Base-by-base conservation (phyloP, 1,139 yeast genomes). In the Starmera stellimalicola region DNA sequence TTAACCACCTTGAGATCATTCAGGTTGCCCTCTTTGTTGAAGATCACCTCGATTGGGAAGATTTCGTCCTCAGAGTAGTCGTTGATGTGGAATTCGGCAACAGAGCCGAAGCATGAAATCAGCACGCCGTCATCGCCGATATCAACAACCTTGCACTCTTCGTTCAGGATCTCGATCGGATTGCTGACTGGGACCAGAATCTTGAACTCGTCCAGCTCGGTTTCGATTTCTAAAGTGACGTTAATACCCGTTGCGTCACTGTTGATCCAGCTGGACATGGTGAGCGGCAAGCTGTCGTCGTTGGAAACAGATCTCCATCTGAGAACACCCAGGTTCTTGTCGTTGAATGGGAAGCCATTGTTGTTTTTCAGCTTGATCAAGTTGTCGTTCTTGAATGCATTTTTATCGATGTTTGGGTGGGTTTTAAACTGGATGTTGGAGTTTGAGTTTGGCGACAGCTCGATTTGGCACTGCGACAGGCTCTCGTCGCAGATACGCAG, bases 341-440 rank as follows among this genome's bases (percentile, higher is more conserved):
- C 95, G 57, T 88, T 85, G 7, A 87, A 68, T 30, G 97, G 97
- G 72, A 91, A 88, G 19, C 87, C 73, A 51, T 85, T 83, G 35
- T 75, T 64, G 53, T 87, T 94, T 54, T 82, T 84, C 50, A 88
- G 72, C 2, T 81, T 80, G 52, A 91, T 76, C 28, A 71, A 60
- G 41, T 71, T 67, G 20, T 65, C 58, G 17, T 68, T 57, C 31
- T 70, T 65, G 57, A 88, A 91, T 50, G 73, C 60, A 32, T 64
- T 65, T 53, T 84, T 79, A 62, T 91, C 96, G 44, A 91, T 94
- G 55, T 88, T 87, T 42, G 98, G 98, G 62, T 91, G 96, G 19
- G 97, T 85, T 58, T 88, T 88, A 65, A 75, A 91, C 54, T 79
- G 91, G 36, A 75, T 68, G 22, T 72, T 73, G 24, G 64, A 52